Evolutionary conservation across 148 eudicot species (phyloP).

Genomic region (Polygonum aviculare): DNA sequence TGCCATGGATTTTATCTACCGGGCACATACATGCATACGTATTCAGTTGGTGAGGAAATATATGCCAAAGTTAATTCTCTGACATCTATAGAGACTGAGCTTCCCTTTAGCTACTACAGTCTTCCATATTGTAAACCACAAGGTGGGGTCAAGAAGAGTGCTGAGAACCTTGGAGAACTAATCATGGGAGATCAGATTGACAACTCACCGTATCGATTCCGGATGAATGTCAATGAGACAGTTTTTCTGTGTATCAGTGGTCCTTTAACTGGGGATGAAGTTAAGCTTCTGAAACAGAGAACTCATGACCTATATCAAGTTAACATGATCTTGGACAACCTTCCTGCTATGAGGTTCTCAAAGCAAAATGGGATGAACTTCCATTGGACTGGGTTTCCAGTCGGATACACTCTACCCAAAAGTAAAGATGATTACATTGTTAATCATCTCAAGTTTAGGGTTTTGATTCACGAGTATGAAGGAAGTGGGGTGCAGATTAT

Average conservation of each 20-base stretch:
- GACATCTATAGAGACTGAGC: slow-evolving; percentile 18
- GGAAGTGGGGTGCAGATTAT: slow-evolving; percentile 15
- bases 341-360: slow-evolving; percentile 18
- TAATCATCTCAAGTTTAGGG: slow-evolving; percentile 16
- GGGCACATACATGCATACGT: slow-evolving; percentile 18
- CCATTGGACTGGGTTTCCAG: slow-evolving; percentile 21
- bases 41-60: slow-evolving; percentile 13
- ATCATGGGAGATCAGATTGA: slow-evolving; percentile 19
- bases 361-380: slow-evolving; percentile 13
- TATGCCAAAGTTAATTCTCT: slow-evolving; percentile 16
- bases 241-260: slow-evolving; percentile 9
- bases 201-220: slow-evolving; percentile 16
- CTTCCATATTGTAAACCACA: slow-evolving; percentile 15
- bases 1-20: slow-evolving; percentile 11
- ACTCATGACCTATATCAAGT: slow-evolving; percentile 16
- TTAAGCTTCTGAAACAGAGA: slow-evolving; percentile 15
- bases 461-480: slow-evolving; percentile 17
- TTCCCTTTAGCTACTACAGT: slow-evolving; percentile 17
- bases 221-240: slow-evolving; percentile 14
- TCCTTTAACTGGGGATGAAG: slow-evolving; percentile 4
- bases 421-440: slow-evolving; percentile 13
- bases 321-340: slow-evolving; percentile 18
- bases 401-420: slow-evolving; percentile 13
- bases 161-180: slow-evolving; percentile 17
- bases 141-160: slow-evolving; percentile 18